phyloP scores from a whole-genome alignment of 192 early-diverging fungal species.

The Chytriomyces sp. region DNA sequence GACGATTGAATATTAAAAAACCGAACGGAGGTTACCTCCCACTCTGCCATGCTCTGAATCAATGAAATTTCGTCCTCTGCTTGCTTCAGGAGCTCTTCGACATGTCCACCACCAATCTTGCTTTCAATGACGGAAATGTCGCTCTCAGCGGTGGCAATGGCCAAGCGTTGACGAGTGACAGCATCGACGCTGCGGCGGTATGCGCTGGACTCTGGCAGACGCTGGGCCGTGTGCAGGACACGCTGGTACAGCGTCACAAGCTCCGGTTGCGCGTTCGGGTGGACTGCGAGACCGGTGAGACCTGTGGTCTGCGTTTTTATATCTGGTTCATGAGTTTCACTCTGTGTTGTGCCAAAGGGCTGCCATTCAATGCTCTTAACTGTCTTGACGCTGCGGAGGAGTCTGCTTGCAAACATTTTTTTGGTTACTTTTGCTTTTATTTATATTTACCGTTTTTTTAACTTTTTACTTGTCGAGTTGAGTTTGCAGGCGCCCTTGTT shows the following conservation, averaged over 20 bases:
- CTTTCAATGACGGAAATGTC: slow-evolving; percentile 79
- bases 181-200: slow-evolving; percentile 85
- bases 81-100: slow-evolving; percentile 89
- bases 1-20: slow-evolving; percentile 11
- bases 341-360: no score
- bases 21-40: slow-evolving; percentile 67
- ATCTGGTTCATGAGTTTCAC: no score
- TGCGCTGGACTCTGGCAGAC: slow-evolving; percentile 75
- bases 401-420: no score
- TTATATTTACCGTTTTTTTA: no score
- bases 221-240: slow-evolving; percentile 69
- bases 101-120: slow-evolving; percentile 77
- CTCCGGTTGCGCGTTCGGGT: slow-evolving; percentile 83
- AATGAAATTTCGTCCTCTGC: slow-evolving; percentile 89
- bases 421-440: no score
- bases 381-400: no score
- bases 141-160: slow-evolving; percentile 74
- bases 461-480: no score
- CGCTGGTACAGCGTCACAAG: slow-evolving; percentile 82
- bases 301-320: slow-evolving; percentile 72
- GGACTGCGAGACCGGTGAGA: slow-evolving; percentile 83
- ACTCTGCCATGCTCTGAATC: slow-evolving; percentile 82
- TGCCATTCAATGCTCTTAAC: no score
- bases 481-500: no score
- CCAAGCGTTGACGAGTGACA: slow-evolving; percentile 75